Evolutionary conservation across 1,284 basidiomycete genomes (phyloP).

Genomic region (Wolfiporia cocos): DNA sequence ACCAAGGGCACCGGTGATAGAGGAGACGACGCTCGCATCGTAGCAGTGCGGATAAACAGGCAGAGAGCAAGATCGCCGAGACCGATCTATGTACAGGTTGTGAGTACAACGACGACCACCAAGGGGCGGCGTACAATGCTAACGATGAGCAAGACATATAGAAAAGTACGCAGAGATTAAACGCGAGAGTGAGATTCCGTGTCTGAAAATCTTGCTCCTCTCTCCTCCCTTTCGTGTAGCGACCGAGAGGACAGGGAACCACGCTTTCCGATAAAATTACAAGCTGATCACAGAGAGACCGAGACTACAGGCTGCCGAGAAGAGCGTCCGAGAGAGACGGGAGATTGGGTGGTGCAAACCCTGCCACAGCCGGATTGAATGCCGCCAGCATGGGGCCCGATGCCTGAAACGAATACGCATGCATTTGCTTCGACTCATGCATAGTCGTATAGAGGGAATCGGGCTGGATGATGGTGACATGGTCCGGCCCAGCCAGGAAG

Average conservation of each 20-base stretch:
- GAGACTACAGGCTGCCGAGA: constrained; percentile 8
- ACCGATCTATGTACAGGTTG: too few relatives aligned
- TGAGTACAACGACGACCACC: not conserved
- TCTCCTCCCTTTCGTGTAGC: constrained; percentile 21
- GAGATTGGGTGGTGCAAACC: constrained; percentile 5
- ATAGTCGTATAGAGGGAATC: too few relatives aligned
- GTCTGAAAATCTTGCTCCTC: constrained; percentile 11
- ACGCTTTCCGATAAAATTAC: constrained; percentile 11
- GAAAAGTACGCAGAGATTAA: constrained; percentile 9
- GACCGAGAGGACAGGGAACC: constrained; percentile 21
- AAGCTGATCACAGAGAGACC: too few relatives aligned
- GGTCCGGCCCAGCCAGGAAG: too few relatives aligned
- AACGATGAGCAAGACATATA: constrained; percentile 14
- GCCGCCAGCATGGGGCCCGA: constrained; percentile 6
- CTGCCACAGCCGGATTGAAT: constrained; percentile 6
- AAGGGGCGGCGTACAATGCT: constrained; percentile 12
- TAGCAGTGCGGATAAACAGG: too few relatives aligned
- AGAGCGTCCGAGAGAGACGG: constrained; percentile 15
- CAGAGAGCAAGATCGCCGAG: not conserved
- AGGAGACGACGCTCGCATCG: too few relatives aligned
- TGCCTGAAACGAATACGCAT: too few relatives aligned
- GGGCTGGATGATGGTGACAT: too few relatives aligned
- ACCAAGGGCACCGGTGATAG: too few relatives aligned
- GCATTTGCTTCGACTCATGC: too few relatives aligned
- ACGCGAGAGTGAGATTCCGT: constrained; percentile 12